These are phyloP conservation scores for Pilatotrama ljubarskyi DNA, from an alignment of 768 basidiomycete species.

Conservation along the genomic window DNA sequence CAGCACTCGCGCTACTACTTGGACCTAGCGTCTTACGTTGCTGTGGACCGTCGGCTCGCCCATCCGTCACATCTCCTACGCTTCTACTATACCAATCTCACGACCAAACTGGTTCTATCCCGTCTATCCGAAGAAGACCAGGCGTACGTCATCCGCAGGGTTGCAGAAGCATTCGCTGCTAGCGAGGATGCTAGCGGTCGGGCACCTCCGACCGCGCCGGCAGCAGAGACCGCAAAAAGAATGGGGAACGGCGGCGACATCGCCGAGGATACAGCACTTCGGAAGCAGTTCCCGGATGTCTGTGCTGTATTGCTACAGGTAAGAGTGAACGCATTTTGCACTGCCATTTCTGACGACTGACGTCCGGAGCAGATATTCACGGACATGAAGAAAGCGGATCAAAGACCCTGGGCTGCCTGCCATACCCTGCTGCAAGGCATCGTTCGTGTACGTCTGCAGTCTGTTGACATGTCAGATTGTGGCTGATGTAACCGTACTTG, in stretches of 20 bases:
- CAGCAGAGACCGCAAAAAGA: slow-evolving; percentile 1
- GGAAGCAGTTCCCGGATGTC: slow-evolving; percentile 51
- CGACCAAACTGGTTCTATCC: slow-evolving; percentile 48
- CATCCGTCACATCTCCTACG: slow-evolving; percentile 49
- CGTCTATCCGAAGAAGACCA: slow-evolving; percentile 46
- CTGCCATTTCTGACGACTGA: neutral
- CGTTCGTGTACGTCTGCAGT: slow-evolving; percentile 40
- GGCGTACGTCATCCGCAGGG: slow-evolving; percentile 44
- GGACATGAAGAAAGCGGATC: slow-evolving; percentile 30
- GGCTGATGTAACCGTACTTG: slow-evolving; percentile 15
- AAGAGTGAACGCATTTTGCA: slow-evolving; percentile 18
- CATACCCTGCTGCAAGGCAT: slow-evolving; percentile 46
- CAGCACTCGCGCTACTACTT: slow-evolving; percentile 44
- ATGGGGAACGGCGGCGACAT: slow-evolving; percentile 20
- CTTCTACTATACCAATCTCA: slow-evolving; percentile 48
- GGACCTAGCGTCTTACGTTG: slow-evolving; percentile 46
- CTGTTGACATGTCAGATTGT: neutral
- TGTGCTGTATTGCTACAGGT: slow-evolving; percentile 52
- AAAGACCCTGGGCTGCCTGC: slow-evolving; percentile 39
- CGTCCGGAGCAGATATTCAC: slow-evolving; percentile 34
- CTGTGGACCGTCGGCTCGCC: slow-evolving; percentile 42
- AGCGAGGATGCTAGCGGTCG: slow-evolving; percentile 31
- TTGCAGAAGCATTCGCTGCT: slow-evolving; percentile 45
- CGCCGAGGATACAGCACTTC: slow-evolving; percentile 36
- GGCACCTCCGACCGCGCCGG: slow-evolving; percentile 3